Percentiles rank a stretch among this genome's conserved stretches.
These are phyloP conservation scores for Hypomontagnella submonticulosa DNA, from an alignment of 495 filamentous ascomycete genomes.

Conservation along the genomic window DNA sequence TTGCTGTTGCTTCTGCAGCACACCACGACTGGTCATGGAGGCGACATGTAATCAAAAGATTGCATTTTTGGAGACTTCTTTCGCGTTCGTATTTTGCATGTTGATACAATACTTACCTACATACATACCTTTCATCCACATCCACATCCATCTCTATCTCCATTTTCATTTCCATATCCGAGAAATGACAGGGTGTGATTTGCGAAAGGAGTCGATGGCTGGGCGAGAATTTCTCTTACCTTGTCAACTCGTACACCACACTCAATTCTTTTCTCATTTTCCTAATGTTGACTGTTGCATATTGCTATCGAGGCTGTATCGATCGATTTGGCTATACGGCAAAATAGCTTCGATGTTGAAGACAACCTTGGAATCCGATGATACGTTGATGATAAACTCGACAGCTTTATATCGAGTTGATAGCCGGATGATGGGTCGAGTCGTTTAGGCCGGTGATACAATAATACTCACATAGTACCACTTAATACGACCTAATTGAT, in stretches of 20 bases:
- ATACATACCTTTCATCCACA: no score
- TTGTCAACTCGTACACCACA: constrained; percentile 20
- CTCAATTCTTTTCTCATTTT: neutral
- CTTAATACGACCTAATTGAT: constrained; percentile 7
- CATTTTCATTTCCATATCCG: constrained; percentile 14
- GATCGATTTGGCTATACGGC: constrained; percentile 19
- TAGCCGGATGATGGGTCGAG: neutral
- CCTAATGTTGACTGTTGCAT: neutral
- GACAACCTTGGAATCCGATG: constrained; percentile 5
- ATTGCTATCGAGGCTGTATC: constrained; percentile 5
- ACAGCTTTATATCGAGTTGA: neutral
- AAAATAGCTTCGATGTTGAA: constrained; percentile 20
- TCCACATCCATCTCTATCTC: no score
- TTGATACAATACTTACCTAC: constrained; percentile 8
- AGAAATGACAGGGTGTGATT: constrained; percentile 45
- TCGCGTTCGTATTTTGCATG: constrained; percentile 18
- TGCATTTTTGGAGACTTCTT: constrained; percentile 16
- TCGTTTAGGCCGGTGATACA: neutral
- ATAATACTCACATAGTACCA: neutral
- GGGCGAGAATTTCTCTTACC: constrained; percentile 18
- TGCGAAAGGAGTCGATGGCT: constrained; percentile 24
- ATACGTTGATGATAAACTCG: neutral
- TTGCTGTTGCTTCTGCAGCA: constrained; percentile 30
- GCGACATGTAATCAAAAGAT: constrained; percentile 25
- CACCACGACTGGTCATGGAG: constrained; percentile 40